These are phyloP conservation scores for Talaromyces sp. DNA, from an alignment of 2,329 filamentous ascomycete species.

Conservation along the genomic window DNA sequence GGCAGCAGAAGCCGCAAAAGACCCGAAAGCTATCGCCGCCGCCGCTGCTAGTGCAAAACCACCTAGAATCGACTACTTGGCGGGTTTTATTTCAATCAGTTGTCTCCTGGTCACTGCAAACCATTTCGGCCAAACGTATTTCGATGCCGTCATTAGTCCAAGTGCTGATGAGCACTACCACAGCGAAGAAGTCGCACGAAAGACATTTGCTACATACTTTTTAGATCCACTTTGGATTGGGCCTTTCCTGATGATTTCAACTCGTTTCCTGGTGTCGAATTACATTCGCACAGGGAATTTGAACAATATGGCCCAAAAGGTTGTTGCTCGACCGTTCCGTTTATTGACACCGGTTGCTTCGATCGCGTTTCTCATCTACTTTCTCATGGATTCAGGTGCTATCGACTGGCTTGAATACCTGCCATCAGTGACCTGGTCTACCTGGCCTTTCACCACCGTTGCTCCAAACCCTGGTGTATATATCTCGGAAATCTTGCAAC, in stretches of 20 bases:
- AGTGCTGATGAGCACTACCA: conserved; percentile 33
- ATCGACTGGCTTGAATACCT: conserved; percentile 42
- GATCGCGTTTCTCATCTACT: conserved; percentile 44
- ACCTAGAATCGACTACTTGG: conserved; percentile 42
- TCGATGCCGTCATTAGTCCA: conserved; percentile 35
- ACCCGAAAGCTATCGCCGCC: not conserved
- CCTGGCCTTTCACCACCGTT: conserved; percentile 43
- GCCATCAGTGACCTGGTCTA: conserved; percentile 45
- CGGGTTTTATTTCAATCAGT: conserved; percentile 42
- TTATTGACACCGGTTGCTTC: conserved; percentile 44
- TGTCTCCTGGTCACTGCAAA: conserved; percentile 43
- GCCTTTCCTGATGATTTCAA: conserved; percentile 47
- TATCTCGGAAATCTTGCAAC: conserved; percentile 42
- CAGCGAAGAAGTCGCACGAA: conserved; percentile 38
- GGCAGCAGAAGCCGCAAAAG: not conserved
- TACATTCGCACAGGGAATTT: conserved; percentile 43
- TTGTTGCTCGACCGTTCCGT: conserved; percentile 41
- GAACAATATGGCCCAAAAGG: conserved; percentile 41
- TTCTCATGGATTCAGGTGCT: conserved; percentile 42
- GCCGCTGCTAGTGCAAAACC: conserved; percentile 4
- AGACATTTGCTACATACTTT: conserved; percentile 40
- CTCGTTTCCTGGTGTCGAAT: conserved; percentile 40
- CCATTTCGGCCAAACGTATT: conserved; percentile 44
- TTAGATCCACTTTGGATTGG: conserved; percentile 47
- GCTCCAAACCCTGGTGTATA: conserved; percentile 40